Base-by-base conservation (phyloP, 140 eudicot species). In the Ambrosia hybrid region DNA sequence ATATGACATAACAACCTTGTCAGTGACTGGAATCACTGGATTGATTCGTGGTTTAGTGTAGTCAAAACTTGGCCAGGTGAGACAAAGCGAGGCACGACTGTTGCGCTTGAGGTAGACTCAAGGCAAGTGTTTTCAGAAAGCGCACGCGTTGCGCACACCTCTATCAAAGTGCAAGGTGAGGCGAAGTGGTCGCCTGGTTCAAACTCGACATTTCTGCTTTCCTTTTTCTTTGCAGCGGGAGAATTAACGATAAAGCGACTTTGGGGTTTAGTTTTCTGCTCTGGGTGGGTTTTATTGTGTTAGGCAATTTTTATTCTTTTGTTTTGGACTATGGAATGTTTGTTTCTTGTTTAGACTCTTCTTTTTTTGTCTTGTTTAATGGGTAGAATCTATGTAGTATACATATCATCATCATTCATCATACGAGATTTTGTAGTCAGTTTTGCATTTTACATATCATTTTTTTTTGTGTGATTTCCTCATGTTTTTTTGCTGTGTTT, bases 1-100 rank as follows among this genome's bases (percentile, higher is more conserved):
- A 15, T 26, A 52, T 34, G 34, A 30, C 15, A 53, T 51, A 51
- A 16, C 12, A 51, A 64, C 65, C 37, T 30, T 53, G 4, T 41
- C 49, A 34, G 37, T 49, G 69, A 46, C 60, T 59, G 45, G 76
- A 59, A 13, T 49, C 59, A 46, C 60, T 59, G 45, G 76, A 59
- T 72, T 60, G 21, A 60, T 60, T 12, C 17, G 12, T 12, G 41
- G 66, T 12, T 17, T 57, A 17, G 37, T 57, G 34, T 21, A 16
- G 13, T 17, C 34, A 57, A 21, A 16, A 9, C 13, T 33, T 3
- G 21, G 62, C 62, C 67, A 34, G 17, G 67, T 30, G 34, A 30
- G 34, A 30, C 34, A 2, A 30, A 30, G 34, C 9, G 66, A 60
- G 64, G 37, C 11, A 13, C 30, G 43, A 45, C 46, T 60, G 4